phyloP scores from a whole-genome alignment of 257 asterid species.

The Linderniella brevidens region DNA sequence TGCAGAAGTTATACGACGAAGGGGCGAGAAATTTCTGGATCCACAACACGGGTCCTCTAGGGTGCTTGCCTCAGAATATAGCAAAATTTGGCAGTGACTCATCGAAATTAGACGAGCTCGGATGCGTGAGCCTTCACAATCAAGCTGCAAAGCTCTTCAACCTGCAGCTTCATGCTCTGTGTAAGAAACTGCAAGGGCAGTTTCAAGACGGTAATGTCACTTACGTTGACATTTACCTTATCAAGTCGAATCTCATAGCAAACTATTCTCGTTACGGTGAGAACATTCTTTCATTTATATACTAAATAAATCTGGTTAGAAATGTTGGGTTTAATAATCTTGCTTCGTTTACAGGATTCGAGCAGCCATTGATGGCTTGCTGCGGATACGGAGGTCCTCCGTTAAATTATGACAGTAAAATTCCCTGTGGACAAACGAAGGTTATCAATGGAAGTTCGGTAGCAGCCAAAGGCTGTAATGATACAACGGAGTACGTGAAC shows the following conservation, averaged over 20 bases:
- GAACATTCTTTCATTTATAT: slow-evolving; percentile 8
- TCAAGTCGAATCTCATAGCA: slow-evolving; percentile 68
- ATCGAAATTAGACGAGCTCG: slow-evolving; percentile 80
- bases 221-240: slow-evolving; percentile 52
- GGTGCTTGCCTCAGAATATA: slow-evolving; percentile 78
- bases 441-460: slow-evolving; percentile 53
- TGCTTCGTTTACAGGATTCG: slow-evolving; percentile 42
- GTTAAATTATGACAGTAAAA: slow-evolving; percentile 59
- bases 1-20: slow-evolving; percentile 59
- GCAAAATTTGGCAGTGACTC: slow-evolving; percentile 69
- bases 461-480: slow-evolving; percentile 70
- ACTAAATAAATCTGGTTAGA: not conserved
- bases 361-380: slow-evolving; percentile 78
- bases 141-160: slow-evolving; percentile 73
- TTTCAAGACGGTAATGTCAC: slow-evolving; percentile 56
- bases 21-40: slow-evolving; percentile 87
- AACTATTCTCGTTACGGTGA: slow-evolving; percentile 67
- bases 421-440: slow-evolving; percentile 73
- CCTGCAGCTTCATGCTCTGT: slow-evolving; percentile 62
- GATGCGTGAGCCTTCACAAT: slow-evolving; percentile 73
- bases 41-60: slow-evolving; percentile 89
- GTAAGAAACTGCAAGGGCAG: slow-evolving; percentile 63
- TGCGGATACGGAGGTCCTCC: slow-evolving; percentile 97
- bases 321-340: slow-evolving; percentile 12
- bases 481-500: slow-evolving; percentile 56